Base-by-base conservation (phyloP, 768 basidiomycete species). In the Tylopilus rubrobrunneus region DNA sequence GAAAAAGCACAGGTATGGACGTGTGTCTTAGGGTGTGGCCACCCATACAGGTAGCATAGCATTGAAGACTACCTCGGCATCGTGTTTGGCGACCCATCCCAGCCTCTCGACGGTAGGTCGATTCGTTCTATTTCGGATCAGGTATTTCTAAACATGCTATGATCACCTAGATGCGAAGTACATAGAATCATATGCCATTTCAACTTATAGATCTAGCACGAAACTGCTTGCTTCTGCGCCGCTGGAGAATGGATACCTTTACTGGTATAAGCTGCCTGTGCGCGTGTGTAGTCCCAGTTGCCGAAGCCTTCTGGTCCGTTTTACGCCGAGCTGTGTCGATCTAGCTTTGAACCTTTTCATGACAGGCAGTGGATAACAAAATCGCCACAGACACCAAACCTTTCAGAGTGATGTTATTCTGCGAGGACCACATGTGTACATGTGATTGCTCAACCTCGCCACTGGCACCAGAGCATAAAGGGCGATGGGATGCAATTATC, bases 391-490 rank as follows among this genome's bases (percentile, higher is more conserved):
- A 19, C 9, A 27, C 42, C 29, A 28, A 21, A 40, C 28, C 36
- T 37, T 28, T 39, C 33, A 17, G 25, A 40, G 31, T 25, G 48
- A 23, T 51, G 39, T 40, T 14, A 17, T 49, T 17, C 7, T 37
- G 15, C 36, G 36, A 34, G 34, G 15, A 21, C 48, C 21, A 31
- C 29, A 21, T 44, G 40, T 33, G 21, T n/a, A 31, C 29, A 21
- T 44, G 40, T 33, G 21, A 25, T 8, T 14, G 48, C 14, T 29
- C 45, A 40, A 41, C 11, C 19, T 15, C 29, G 39, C 23, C 45
- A 42, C 42, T 31, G 1, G 33, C 31, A 7, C 53, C 12, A 17
- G 36, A 42, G 55, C 48, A 57, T 61, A 61, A 61, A 61, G 27
- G 34, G 19, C 25, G 12, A 34, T 1, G 17, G 4, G 28, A 25